Evolutionary conservation across 768 basidiomycete genomes (phyloP).

Genomic region (Termitomyces sp.): DNA sequence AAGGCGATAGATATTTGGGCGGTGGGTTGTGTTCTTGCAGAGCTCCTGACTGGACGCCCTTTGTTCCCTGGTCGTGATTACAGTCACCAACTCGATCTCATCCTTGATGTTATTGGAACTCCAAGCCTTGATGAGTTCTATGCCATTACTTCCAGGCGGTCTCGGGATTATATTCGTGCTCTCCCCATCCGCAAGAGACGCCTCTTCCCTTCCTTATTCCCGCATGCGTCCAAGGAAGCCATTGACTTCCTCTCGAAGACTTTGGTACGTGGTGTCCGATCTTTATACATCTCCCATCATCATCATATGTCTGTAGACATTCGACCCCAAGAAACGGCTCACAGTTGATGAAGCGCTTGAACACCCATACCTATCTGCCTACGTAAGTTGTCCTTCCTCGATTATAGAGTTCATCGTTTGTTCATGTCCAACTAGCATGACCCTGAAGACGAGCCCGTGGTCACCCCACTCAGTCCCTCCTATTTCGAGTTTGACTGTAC

Average conservation of each 20-base stretch:
- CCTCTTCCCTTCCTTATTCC: constrained; percentile 82
- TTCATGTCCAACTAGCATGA: constrained; percentile 52
- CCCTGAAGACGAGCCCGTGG: constrained; percentile 84
- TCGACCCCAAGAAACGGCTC: constrained; percentile 95
- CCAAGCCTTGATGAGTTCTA: constrained; percentile 98
- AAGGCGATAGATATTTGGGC: constrained; percentile 94
- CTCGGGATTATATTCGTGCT: constrained; percentile 93
- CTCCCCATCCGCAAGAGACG: constrained; percentile 89
- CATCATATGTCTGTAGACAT: constrained; percentile 56
- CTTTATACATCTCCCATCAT: not conserved
- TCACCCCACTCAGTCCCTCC: constrained; percentile 72
- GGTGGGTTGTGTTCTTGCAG: constrained; percentile 84
- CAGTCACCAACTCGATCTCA: constrained; percentile 93
- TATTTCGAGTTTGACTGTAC: constrained; percentile 91
- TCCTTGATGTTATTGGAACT: constrained; percentile 94
- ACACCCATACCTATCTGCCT: constrained; percentile 92
- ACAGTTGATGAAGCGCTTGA: constrained; percentile 91
- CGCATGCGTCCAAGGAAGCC: constrained; percentile 80
- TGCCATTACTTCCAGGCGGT: constrained; percentile 88
- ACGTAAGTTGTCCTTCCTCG: constrained; percentile 38
- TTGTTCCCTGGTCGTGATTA: constrained; percentile 96
- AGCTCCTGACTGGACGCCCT: constrained; percentile 94
- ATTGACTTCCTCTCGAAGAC: constrained; percentile 72
- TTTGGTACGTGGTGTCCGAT: constrained; percentile 44
- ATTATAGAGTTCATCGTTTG: constrained; percentile 1